Base-by-base conservation (phyloP, 2,329 filamentous ascomycete genomes). In the Iodosphaeria phyllophila region DNA sequence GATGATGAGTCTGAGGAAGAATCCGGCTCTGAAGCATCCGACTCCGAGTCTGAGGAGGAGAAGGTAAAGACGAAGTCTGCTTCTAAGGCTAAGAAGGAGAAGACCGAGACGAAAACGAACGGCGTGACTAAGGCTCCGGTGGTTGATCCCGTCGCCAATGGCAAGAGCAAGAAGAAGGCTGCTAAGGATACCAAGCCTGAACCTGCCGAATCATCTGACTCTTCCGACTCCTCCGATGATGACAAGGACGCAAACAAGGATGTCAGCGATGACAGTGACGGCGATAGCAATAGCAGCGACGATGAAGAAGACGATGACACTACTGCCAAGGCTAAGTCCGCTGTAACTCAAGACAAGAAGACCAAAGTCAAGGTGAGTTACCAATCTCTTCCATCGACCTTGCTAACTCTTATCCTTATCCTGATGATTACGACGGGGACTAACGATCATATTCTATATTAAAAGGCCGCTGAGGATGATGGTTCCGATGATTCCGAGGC, bases 1-100 rank as follows among this genome's bases (percentile, higher is more conserved):
- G n/a, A n/a, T n/a, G n/a, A n/a, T 25, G 45, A 49, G 14, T 45
- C 44, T 13, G 45, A 42, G 15, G 48, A 38, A 14, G 39, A 41
- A 8, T 32, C 35, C 13, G 36, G 33, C 18, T 40, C 38, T n/a
- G 38, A 39, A 18, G 42, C n/a, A n/a, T 48, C 39, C 15, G 39
- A 41, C 9, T 32, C 35, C 13, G 36, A 34, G 17, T 40, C 38
- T n/a, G 38, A 39, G 18, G 42, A 43, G 25, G 39, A 38, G 8
- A 38, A 43, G 23, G 40, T 40, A 25, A 35, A 35, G 25, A 41
- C 45, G 38, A 44, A 47, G 37, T 31, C 40, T 25, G 41, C 38
- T 16, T 32, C 37, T 23, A 41, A 44, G 35, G 34, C 30, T 24
- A 31, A 26, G 17, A 42, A 42, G 26, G 31, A 33, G 23, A 32